Evolutionary conservation across 1,284 basidiomycete species (phyloP).

Genomic region (Malassezia brasiliensis): DNA sequence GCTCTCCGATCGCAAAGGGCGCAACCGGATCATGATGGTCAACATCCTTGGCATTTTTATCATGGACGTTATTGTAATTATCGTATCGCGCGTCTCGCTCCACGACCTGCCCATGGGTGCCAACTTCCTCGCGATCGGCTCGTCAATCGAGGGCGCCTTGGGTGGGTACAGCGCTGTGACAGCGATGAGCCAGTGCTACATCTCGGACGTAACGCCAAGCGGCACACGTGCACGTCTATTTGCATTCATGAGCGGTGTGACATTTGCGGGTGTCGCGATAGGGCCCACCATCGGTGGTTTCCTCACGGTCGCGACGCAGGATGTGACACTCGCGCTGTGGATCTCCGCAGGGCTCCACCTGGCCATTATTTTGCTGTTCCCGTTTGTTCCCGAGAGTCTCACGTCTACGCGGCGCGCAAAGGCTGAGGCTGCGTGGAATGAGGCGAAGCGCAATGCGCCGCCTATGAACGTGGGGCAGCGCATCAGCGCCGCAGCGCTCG

Average conservation of each 20-base stretch:
- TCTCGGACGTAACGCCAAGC: slow-evolving; percentile 49
- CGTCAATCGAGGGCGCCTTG: slow-evolving; percentile 68
- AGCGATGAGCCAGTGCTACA: slow-evolving; percentile 69
- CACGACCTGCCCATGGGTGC: slow-evolving; percentile 52
- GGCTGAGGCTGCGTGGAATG: background rate
- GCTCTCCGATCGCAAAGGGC: slow-evolving; percentile 66
- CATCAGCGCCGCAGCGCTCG: background rate
- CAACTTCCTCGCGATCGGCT: slow-evolving; percentile 69
- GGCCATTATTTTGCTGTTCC: slow-evolving; percentile 25
- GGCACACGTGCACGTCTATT: slow-evolving; percentile 39
- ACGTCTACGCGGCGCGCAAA: background rate
- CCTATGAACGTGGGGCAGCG: background rate
- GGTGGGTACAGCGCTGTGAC: slow-evolving; percentile 77
- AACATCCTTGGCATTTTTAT: slow-evolving; percentile 64
- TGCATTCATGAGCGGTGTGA: slow-evolving; percentile 32
- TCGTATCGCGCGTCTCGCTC: slow-evolving; percentile 22
- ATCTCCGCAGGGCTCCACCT: slow-evolving; percentile 27
- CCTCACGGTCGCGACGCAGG: slow-evolving; percentile 31
- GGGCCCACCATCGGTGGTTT: slow-evolving; percentile 41
- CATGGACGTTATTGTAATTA: slow-evolving; percentile 55
- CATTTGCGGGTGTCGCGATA: slow-evolving; percentile 36
- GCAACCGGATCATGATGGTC: slow-evolving; percentile 64
- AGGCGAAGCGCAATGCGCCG: background rate
- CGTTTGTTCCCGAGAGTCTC: slow-evolving; percentile 40
- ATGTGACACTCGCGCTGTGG: slow-evolving; percentile 28